phyloP scores from a whole-genome alignment of 1,284 basidiomycete species.

The Ceraceosorus bombacis region DNA sequence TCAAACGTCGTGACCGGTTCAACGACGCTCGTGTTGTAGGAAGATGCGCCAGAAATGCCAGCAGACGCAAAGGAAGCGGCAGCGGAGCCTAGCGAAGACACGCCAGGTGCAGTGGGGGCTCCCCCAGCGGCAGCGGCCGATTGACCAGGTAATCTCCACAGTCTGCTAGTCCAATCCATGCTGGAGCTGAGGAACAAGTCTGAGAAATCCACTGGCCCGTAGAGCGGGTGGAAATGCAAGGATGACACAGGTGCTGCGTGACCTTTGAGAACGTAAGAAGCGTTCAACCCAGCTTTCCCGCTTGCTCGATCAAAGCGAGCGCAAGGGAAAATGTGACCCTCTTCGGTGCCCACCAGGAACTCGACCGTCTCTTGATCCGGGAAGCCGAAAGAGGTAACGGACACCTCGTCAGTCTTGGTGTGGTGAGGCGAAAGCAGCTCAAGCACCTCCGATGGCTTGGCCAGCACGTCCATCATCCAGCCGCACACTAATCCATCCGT shows the following conservation, averaged over 20 bases:
- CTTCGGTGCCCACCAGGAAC: conserved; percentile 94
- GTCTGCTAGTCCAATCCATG: conserved; percentile 42
- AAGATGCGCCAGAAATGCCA: conserved; percentile 1
- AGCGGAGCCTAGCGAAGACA: not conserved
- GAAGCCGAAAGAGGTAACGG: conserved; percentile 84
- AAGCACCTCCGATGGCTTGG: conserved; percentile 60
- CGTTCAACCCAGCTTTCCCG: conserved; percentile 86
- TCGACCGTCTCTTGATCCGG: conserved; percentile 89
- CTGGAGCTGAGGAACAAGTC: conserved; percentile 72
- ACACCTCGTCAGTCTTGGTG: conserved; percentile 67
- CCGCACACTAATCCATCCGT: conserved; percentile 94
- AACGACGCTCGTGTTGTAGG: conserved; percentile 3
- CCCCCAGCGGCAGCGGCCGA: conserved; percentile 6
- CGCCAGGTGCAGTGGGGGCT: not conserved
- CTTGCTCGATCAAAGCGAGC: conserved; percentile 93
- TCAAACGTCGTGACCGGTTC: conserved; percentile 61
- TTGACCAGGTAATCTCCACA: conserved; percentile 29
- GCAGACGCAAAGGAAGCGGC: no score
- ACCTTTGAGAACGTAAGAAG: conserved; percentile 79
- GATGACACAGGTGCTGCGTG: conserved; percentile 90
- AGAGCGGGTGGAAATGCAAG: conserved; percentile 77
- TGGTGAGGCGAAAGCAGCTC: conserved; percentile 29
- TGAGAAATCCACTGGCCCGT: conserved; percentile 81
- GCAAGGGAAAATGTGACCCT: conserved; percentile 90
- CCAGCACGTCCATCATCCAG: conserved; percentile 97